Conservation (phyloP, 2,329 filamentous ascomycete species). For the Dichotomopilus funicola region DNA sequence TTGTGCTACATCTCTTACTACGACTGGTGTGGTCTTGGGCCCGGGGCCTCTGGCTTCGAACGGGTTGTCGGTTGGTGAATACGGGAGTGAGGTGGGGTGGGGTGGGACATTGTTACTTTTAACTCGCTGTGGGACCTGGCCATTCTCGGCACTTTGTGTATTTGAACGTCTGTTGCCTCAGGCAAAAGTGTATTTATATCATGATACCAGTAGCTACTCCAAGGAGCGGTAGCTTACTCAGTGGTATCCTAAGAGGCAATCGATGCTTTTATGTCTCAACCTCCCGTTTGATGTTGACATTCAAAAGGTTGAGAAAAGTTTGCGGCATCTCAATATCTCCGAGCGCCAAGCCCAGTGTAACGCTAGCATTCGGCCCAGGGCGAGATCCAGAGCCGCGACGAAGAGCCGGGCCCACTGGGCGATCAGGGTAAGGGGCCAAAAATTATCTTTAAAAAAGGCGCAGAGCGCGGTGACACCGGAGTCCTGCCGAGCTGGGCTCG, state of each 20-base stretch:
- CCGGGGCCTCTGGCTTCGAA: not conserved
- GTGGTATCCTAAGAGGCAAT: slow-evolving; percentile 2
- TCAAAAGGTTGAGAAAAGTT: too few species aligned
- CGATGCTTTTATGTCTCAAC: not conserved
- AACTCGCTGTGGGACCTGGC: not conserved
- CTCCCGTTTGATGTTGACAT: too few species aligned
- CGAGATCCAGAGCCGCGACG: too few species aligned
- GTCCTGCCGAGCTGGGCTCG: too few species aligned
- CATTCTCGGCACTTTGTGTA: slow-evolving; percentile 1
- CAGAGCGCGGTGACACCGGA: too few species aligned
- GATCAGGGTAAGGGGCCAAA: too few species aligned
- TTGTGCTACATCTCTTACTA: not conserved
- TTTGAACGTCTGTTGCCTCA: not conserved
- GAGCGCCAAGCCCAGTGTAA: too few species aligned
- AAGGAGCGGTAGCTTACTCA: not conserved
- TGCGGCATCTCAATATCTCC: too few species aligned
- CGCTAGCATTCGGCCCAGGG: too few species aligned
- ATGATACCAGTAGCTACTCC: slow-evolving; percentile 3
- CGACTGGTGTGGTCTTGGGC: not conserved
- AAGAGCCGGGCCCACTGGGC: too few species aligned
- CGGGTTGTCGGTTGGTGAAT: not conserved
- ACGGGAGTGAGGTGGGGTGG: not conserved
- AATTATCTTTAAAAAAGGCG: too few species aligned
- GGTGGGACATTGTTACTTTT: not conserved
- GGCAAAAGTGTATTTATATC: not conserved